phyloP scores from a whole-genome alignment of 192 early-diverging fungal species.

The Coemansia sp. region DNA sequence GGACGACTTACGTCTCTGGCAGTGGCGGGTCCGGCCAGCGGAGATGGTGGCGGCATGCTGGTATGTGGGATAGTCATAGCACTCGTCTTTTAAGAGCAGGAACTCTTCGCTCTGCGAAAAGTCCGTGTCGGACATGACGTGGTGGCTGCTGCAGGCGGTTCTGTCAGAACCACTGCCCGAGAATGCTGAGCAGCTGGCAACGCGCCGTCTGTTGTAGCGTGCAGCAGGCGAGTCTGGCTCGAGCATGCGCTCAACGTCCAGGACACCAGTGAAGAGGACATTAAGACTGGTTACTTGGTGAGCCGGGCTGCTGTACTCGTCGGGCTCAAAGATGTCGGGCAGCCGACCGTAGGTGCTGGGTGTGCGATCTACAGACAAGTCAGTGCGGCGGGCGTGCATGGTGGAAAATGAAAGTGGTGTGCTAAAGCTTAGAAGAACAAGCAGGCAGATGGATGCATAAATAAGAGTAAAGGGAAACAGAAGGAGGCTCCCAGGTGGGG shows the following conservation, averaged over 20 bases:
- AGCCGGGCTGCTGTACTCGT: conserved; percentile 7
- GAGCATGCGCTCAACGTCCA: conserved; percentile 9
- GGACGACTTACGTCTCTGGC: conserved; percentile 12
- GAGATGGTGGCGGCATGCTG: not conserved
- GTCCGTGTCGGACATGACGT: conserved; percentile 7
- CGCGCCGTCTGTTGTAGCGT: conserved; percentile 16
- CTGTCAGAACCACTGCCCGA: conserved; percentile 1
- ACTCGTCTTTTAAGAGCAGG: conserved; percentile 6
- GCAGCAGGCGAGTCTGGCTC: conserved; percentile 11
- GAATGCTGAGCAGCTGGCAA: conserved; percentile 3
- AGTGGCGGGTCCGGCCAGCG: not conserved
- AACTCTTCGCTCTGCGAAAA: conserved; percentile 24
- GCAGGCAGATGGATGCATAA: too few relatives aligned
- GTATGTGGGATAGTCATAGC: conserved; percentile 3
- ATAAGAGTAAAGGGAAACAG: too few relatives aligned
- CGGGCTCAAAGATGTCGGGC: conserved; percentile 37
- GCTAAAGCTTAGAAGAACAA: too few relatives aligned
- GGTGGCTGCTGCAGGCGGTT: conserved; percentile 7
- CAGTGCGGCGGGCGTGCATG: too few relatives aligned
- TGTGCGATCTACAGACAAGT: too few relatives aligned
- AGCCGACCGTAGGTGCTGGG: conserved; percentile 16
- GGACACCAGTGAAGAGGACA: conserved; percentile 6
- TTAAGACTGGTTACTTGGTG: conserved; percentile 22
- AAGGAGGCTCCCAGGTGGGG: too few relatives aligned
- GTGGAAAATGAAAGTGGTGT: too few relatives aligned